Evolutionary conservation across 2,329 filamentous ascomycete genomes (phyloP), one percentile per base, ranked within the genome.

Genomic region (Rutstroemia sp.): DNA sequence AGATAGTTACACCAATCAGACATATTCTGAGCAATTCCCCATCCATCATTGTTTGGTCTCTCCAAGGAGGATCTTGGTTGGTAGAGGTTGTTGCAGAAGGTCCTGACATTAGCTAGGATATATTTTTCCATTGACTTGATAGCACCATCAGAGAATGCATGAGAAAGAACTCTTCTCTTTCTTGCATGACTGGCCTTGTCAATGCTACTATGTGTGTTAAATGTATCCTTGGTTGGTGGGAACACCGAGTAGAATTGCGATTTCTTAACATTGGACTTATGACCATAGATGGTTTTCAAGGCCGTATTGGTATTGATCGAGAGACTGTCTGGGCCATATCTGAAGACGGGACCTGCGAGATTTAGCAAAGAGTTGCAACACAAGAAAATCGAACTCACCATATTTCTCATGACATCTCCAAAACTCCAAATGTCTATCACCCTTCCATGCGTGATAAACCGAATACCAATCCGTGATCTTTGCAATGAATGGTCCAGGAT

Each of bases 291-390:
- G 17, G 83, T 78, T 68, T 82, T 82, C 57, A 89, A 74, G 0
- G 87, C 86, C 7, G 79, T 78, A 59, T 79, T 80, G 54, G 83
- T 85, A 76, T 94, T 92, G 73, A 95, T 82, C 1, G 85, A 89
- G 44, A 95, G 73, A 58, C 81, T 82, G 70, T 90, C 89, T 46
- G 89, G 89, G 0, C 87, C 87, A 62, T 87, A 88, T 27, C 89
- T 87, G 19, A 92, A 86, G 48, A 83, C 71, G 14, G 75, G 73
- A 63, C 82, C 81, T 83, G 6, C 2, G 39, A 6, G 6, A 40
- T 16, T 40, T 40, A 40, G 39, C n/a, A n/a, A 3, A 17, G 6
- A 16, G n/a, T 6, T 40, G 2, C 16, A 40, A 61, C 12, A 58
- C 54, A 19, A 56, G 39, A 38, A 54, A 6, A 63, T 64, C 17